These are phyloP conservation scores for Cephaloascus albidus DNA, from an alignment of 805 yeast genomes.

Conservation along the genomic window DNA sequence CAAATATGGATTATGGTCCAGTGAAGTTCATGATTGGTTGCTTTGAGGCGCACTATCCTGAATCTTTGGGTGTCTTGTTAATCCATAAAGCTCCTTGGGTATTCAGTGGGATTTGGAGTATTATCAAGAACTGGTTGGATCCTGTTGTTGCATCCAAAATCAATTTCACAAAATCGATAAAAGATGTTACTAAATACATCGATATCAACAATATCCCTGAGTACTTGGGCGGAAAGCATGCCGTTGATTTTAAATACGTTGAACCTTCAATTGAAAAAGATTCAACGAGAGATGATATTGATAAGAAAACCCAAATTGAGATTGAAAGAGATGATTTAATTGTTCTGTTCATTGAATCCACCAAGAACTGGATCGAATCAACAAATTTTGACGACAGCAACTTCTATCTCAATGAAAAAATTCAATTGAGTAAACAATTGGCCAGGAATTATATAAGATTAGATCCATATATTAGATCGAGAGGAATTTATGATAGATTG, in stretches of 20 bases:
- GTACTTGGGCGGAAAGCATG: constrained; percentile 68
- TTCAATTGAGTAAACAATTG: constrained; percentile 40
- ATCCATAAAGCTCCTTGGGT: constrained; percentile 97
- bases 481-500: constrained; percentile 70
- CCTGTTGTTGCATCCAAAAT: constrained; percentile 94
- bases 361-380: constrained; percentile 73
- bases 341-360: constrained; percentile 48
- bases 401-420: constrained; percentile 42
- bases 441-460: constrained; percentile 54
- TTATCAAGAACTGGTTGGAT: constrained; percentile 89
- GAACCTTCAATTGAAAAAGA: constrained; percentile 57
- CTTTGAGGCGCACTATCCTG: constrained; percentile 96
- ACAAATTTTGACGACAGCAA: constrained; percentile 39
- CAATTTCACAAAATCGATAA: constrained; percentile 61
- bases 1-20: constrained; percentile 89
- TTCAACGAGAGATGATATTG: constrained; percentile 31
- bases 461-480: constrained; percentile 78
- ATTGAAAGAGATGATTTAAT: constrained; percentile 47
- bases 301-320: constrained; percentile 27
- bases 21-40: constrained; percentile 83
- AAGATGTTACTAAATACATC: constrained; percentile 61
- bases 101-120: constrained; percentile 89
- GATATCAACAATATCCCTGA: constrained; percentile 53
- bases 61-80: constrained; percentile 73
- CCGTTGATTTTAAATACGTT: constrained; percentile 46